Conservation (phyloP, 495 filamentous ascomycete genomes). For the Cryomyces minteri region DNA sequence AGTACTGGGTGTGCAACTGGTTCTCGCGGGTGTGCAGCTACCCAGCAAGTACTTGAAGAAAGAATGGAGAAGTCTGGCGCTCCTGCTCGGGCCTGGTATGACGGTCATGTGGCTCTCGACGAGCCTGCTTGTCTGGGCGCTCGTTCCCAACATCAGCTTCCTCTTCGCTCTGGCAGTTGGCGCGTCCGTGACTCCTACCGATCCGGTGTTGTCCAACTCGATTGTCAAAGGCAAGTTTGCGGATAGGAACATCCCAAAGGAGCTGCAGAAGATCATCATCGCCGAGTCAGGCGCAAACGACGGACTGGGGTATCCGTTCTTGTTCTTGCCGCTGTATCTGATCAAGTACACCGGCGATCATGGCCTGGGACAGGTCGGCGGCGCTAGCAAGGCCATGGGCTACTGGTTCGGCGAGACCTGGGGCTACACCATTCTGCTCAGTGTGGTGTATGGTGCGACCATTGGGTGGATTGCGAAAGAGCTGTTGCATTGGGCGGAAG, state of each 20-base stretch:
- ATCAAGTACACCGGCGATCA: conserved; percentile 52
- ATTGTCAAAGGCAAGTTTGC: conserved; percentile 93
- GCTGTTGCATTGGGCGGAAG: conserved; percentile 67
- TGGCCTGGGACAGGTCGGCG: conserved; percentile 31
- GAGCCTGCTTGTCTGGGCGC: conserved; percentile 56
- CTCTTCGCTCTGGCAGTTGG: conserved; percentile 63
- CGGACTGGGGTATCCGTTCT: conserved; percentile 82
- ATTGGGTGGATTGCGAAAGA: conserved; percentile 72
- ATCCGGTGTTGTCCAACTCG: conserved; percentile 74
- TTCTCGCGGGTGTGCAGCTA: conserved; percentile 80
- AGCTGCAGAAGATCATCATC: conserved; percentile 70
- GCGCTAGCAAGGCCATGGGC: conserved; percentile 46
- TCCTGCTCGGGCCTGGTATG: conserved; percentile 79
- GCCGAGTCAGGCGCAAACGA: conserved; percentile 88
- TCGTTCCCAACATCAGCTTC: conserved; percentile 56
- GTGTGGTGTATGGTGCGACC: conserved; percentile 53
- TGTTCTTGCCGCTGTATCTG: conserved; percentile 71
- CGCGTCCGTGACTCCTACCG: conserved; percentile 79
- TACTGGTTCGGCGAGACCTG: conserved; percentile 81
- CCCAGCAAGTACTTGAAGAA: conserved; percentile 64
- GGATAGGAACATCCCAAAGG: conserved; percentile 69
- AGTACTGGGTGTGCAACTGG: conserved; percentile 79
- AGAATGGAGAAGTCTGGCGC: conserved; percentile 61
- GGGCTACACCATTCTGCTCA: conserved; percentile 67
- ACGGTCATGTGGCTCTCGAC: conserved; percentile 75